Base-by-base conservation (phyloP, 257 asterid species). In the Fraxinus pennsylvanica region DNA sequence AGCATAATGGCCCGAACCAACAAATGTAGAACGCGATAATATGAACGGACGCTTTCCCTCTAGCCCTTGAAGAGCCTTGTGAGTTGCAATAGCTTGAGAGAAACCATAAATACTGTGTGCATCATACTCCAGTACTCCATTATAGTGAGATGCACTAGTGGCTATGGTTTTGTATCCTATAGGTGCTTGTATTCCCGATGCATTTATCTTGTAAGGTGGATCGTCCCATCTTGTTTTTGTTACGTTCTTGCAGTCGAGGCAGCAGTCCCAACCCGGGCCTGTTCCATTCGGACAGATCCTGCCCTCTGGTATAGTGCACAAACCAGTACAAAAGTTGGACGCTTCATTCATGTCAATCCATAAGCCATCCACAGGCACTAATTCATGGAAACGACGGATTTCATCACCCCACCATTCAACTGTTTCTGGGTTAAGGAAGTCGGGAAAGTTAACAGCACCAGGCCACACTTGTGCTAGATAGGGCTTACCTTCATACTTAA, bases 281-380 rank as follows among this genome's bases (percentile, higher is more conserved):
- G 94, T 91, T 8, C 96, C 97, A 47, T 85, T 84, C 1, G 99
- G 99, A 74, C 98, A 92, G 3, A 84, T 76, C 77, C 87, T 68
- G 1, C 84, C 93, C 78, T 85, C 79, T 0, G 99, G 99, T 47
- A 96, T 59, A 0, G 99, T 93, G 72, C 99, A 95, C 76, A 93
- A 76, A 4, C 98, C 98, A 0, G 79, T 66, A n/a, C 98, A 96
- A 33, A 96, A 96, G 78, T 92, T 96, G 7, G 99, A 93, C 7
- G 79, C 97, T 73, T 96, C 99, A 32, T 96, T 96, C 99, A 93
- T 96, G 77, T 93, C 99, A 6, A 90, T 91, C 98, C 99, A 93
- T 0, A 96, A 91, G 21, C 99, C 99, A 74, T 93, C 97, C 33
- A 96, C 89, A 0, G 99, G 99, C 0, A 90, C 97, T 27, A 96